These are phyloP conservation scores for Beta lomatogona DNA, from an alignment of 179 eudicot species.

Conservation along the genomic window DNA sequence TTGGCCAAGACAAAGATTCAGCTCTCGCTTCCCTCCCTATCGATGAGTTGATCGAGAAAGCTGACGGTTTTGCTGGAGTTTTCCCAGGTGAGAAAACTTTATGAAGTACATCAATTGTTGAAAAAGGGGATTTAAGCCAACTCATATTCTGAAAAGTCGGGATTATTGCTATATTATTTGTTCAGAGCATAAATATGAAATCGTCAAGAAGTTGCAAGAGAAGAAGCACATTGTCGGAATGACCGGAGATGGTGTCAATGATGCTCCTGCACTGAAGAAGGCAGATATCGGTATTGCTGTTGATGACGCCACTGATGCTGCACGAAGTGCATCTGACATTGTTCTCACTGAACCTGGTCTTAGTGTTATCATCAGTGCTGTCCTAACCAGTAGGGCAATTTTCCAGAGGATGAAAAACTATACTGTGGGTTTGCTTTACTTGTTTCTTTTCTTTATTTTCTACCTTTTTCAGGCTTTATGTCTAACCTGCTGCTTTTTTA, in stretches of 20 bases:
- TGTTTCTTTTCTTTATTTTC: not conserved
- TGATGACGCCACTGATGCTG: constrained; percentile 75
- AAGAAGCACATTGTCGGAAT: constrained; percentile 75
- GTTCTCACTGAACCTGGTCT: constrained; percentile 75
- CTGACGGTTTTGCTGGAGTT: constrained; percentile 80
- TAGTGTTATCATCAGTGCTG: constrained; percentile 71
- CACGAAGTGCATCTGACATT: constrained; percentile 73
- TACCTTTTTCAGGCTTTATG: not conserved
- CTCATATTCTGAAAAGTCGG: not conserved
- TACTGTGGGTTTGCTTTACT: constrained; percentile 41
- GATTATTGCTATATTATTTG: not conserved
- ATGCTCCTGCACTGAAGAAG: constrained; percentile 70
- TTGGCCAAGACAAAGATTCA: constrained; percentile 56
- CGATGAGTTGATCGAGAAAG: constrained; percentile 72
- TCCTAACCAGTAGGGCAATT: constrained; percentile 70
- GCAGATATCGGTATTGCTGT: constrained; percentile 77
- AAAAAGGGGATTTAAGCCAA: not conserved
- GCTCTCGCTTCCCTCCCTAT: constrained; percentile 59
- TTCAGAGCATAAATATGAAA: constrained; percentile 67
- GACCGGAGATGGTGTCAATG: constrained; percentile 80
- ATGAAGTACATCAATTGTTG: not conserved
- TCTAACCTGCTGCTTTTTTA: not conserved
- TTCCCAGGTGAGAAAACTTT: constrained; percentile 53
- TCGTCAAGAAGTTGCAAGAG: constrained; percentile 65
- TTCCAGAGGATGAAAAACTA: constrained; percentile 79